Base-by-base conservation (phyloP, 192 early-diverging fungal species). In the Cladochytrium replicatum region DNA sequence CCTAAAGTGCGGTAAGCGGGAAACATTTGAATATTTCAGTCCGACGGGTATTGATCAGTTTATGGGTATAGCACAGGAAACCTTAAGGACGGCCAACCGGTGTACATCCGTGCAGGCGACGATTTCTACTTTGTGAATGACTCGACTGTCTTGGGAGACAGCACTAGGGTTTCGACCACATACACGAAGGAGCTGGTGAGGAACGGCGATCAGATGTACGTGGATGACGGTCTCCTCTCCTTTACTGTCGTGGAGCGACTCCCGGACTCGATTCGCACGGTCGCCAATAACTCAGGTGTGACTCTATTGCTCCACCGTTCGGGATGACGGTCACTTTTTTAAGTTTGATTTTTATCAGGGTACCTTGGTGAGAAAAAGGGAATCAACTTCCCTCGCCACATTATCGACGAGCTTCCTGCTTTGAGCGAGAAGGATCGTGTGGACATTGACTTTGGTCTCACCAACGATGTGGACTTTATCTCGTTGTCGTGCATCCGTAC, bases 191-290 rank as follows among this genome's bases (percentile, higher is more conserved):
- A 79, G 53, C 54, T 76, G 9, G 50, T 75, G 6, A 58, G 69
- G 44, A 53, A 71, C 30, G 76, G 76, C 15, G 76, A 79, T 57
- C 64, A 70, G 48, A 63, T 79, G 22, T 73, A 50, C 52, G 80
- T 98, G 29, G 95, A 98, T 58, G 95, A 98, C 64, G 95, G 95
- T 34, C 83, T 92, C 44, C 74, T 98, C 57, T 88, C 87, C 50
- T 98, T 98, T 56, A 82, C 87, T 50, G 95, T 98, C 9, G 67
- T 92, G 25, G 83, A 85, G 57, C 61, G 74, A 27, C 31, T 68
- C 32, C 62, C 67, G 28, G 45, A 68, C 28, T 66, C 68, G 3
- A 71, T 77, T 43, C 42, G 62, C 29, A 60, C 55, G 39, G 46
- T 37, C 25, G 70, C 71, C 11, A 63, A 71, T 46, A 72, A 77